Evolutionary conservation across 768 basidiomycete species (phyloP).

Genomic region (Dioszegia hungarica): DNA sequence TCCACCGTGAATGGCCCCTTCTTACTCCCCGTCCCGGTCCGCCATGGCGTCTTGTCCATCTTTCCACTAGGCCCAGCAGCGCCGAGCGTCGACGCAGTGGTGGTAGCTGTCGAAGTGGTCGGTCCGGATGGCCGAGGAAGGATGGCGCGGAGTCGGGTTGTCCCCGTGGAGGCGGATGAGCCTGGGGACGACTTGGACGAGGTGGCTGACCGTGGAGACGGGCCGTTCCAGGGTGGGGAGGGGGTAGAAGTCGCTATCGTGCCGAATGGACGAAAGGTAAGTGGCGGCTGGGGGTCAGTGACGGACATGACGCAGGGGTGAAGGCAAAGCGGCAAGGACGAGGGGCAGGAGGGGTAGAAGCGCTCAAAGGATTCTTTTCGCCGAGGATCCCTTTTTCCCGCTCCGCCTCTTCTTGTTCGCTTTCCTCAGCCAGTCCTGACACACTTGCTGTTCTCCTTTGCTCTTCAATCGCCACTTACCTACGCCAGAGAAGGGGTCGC

Average conservation of each 20-base stretch:
- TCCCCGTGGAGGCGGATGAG: conserved; percentile 17
- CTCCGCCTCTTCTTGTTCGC: background rate
- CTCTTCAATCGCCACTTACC: too few species aligned
- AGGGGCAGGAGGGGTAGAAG: background rate
- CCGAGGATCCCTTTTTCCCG: background rate
- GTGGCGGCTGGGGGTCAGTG: background rate
- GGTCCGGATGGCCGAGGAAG: conserved; percentile 24
- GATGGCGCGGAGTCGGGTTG: conserved; percentile 30
- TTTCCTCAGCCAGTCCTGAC: background rate
- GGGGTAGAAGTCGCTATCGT: conserved; percentile 22
- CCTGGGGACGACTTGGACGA: conserved; percentile 41
- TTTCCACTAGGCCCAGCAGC: conserved; percentile 7
- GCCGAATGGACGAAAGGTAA: background rate
- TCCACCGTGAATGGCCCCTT: conserved; percentile 47
- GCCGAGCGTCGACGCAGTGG: conserved; percentile 1
- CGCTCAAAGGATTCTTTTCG: background rate
- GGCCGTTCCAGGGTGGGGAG: conserved; percentile 34
- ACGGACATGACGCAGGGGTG: background rate
- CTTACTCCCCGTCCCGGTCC: conserved; percentile 31
- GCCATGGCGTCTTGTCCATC: conserved; percentile 41
- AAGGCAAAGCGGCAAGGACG: background rate
- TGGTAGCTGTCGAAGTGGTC: conserved; percentile 10
- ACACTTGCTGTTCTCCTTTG: too few species aligned
- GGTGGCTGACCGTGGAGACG: conserved; percentile 38
- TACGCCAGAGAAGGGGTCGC: conserved; percentile 2